Evolutionary conservation across 2,329 filamentous ascomycete genomes (phyloP).

Genomic region (Myriangium duriaei): DNA sequence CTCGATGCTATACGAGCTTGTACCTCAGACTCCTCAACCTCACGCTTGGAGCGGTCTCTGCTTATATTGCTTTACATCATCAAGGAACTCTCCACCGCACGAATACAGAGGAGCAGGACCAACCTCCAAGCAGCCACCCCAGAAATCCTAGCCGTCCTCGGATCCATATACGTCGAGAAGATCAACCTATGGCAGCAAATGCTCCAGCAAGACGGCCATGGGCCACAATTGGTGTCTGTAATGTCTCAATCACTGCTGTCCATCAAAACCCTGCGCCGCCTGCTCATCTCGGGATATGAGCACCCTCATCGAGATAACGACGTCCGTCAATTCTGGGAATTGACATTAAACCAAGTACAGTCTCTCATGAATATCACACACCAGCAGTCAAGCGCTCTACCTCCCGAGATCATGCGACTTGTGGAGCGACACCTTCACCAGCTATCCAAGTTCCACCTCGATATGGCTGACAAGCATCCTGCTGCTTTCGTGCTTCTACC

Average conservation of each 20-base stretch:
- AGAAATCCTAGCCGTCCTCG: conserved; percentile 70
- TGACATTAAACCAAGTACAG: conserved; percentile 67
- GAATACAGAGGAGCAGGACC: conserved; percentile 60
- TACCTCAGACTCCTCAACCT: conserved; percentile 34
- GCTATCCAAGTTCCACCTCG: conserved; percentile 80
- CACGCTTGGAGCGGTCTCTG: conserved; percentile 59
- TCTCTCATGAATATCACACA: conserved; percentile 55
- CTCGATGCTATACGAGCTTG: conserved; percentile 52
- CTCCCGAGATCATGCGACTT: conserved; percentile 33
- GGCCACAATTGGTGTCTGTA: conserved; percentile 45
- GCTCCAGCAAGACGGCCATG: conserved; percentile 25
- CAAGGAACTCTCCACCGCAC: conserved; percentile 77
- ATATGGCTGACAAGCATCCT: conserved; percentile 69
- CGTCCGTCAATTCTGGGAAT: conserved; percentile 66
- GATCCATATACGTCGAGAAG: conserved; percentile 64
- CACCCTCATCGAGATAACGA: conserved; percentile 66
- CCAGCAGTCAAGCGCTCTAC: conserved; percentile 42
- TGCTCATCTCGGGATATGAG: conserved; percentile 73
- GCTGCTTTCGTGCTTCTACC: conserved; percentile 74
- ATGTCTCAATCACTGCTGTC: conserved; percentile 68
- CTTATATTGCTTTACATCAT: conserved; percentile 72
- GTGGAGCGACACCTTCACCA: conserved; percentile 83
- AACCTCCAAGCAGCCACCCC: conserved; percentile 67
- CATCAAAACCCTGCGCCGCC: conserved; percentile 66
- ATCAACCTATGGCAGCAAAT: conserved; percentile 50